These are phyloP conservation scores for Polyporus tsugae DNA, from an alignment of 1,284 basidiomycete species.

Conservation along the genomic window DNA sequence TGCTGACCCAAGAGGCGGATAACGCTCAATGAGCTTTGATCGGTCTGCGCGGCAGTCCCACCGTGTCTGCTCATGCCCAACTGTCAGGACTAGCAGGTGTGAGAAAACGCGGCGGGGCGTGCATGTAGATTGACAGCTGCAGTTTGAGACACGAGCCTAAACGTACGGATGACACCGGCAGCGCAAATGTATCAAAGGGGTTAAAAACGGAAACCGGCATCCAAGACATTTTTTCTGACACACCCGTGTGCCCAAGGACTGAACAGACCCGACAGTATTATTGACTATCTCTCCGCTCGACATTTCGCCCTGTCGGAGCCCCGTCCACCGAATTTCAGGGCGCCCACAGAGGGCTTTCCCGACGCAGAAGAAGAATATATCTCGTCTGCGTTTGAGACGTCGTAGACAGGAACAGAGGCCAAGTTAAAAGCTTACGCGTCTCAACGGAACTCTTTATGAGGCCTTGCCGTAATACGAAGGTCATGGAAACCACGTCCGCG, in stretches of 20 bases:
- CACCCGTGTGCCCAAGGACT: not conserved
- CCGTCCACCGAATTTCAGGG: not conserved
- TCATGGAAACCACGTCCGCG: not conserved
- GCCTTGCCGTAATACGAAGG: constrained; percentile 7
- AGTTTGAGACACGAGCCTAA: not conserved
- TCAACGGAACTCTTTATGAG: not conserved
- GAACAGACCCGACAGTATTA: not conserved
- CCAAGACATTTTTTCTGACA: not conserved
- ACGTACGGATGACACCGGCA: not conserved
- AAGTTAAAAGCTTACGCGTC: not conserved
- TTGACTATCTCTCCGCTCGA: not conserved
- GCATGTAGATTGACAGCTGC: not conserved
- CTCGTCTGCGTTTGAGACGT: not conserved
- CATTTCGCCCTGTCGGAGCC: not conserved
- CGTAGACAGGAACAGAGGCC: too few species aligned
- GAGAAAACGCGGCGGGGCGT: not conserved
- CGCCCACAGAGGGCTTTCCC: not conserved
- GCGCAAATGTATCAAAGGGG: constrained; percentile 5
- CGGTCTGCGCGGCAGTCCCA: not conserved
- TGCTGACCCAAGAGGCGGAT: not conserved
- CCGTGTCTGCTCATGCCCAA: not conserved
- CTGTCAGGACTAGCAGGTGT: not conserved
- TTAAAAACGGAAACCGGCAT: constrained; percentile 8
- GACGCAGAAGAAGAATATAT: too few species aligned
- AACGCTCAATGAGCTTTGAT: not conserved